Base-by-base conservation (phyloP, 352 stramenopile genomes). In the Pythium volutum region DNA sequence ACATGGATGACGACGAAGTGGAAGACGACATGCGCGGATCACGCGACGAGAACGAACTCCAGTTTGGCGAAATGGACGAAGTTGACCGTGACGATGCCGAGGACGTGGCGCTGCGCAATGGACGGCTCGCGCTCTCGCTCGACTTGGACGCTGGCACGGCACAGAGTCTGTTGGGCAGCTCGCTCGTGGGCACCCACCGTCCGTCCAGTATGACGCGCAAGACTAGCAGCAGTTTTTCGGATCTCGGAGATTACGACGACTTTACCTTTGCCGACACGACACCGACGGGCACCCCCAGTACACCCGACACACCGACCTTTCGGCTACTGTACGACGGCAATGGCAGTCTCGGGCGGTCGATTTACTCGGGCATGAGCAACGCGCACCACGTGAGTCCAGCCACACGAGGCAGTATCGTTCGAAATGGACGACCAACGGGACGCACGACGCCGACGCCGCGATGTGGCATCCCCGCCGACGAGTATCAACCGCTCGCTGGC, bases 161-260 rank as follows among this genome's bases (percentile, higher is more conserved):
- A 23, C 41, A 55, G 25, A 64, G 29, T 5, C 23, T 60, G 16
- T 22, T 59, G 1, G 61, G 54, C 42, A 60, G 38, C n/a, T 56
- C 50, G 14, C 5, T 69, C 52, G 41, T 64, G 46, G 25, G 47
- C 46, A 49, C 42, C 61, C 71, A 50, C 62, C 69, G 70, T 1
- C 71, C 76, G 7, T 70, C 70, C 22, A 88, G 76, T 55, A 68
- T 73, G 38, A 84, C 78, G 15, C 76, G 86, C n/a, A 87, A 95
- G 66, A 91, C 77, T 11, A 93, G 81, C 11, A 93, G 81, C 53
- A 95, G 86, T 49, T 95, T 95, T 68, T 95, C 86, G 9, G 86
- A 95, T 70, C 55, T 95, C 15, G 86, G 84, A 11, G 86, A 95
- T 46, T 92, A 89, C 49, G 86, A 95, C 46, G 84, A 93, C 47